Percentiles rank a stretch among this genome's conserved stretches.
Conservation (phyloP, 176 grass and related monocot genomes). For the Rhipidocladum racemiflorum region DNA sequence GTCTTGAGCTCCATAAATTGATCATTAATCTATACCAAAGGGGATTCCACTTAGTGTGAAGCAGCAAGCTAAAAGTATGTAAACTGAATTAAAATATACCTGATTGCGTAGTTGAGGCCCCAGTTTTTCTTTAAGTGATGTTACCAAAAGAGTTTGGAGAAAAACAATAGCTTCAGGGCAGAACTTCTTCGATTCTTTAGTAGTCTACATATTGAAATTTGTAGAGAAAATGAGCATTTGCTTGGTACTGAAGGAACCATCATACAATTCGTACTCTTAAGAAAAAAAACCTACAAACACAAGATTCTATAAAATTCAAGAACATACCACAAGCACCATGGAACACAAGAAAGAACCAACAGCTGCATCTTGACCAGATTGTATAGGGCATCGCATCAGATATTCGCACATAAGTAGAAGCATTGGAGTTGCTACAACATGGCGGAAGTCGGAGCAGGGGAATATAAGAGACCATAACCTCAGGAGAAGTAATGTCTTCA, state of each 20-base stretch:
- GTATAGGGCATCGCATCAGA: conserved; percentile 86
- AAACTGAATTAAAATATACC: conserved; percentile 42
- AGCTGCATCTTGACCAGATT: conserved; percentile 71
- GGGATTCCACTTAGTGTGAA: conserved; percentile 31
- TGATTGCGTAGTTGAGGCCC: conserved; percentile 42
- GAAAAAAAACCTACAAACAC: neutral
- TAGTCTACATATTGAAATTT: conserved; percentile 50
- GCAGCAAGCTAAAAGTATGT: neutral
- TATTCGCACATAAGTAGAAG: conserved; percentile 86
- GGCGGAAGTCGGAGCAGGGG: conserved; percentile 83
- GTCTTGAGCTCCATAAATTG: conserved; percentile 78
- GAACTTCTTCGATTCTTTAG: conserved; percentile 90
- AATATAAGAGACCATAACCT: conserved; percentile 94
- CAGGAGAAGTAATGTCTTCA: conserved; percentile 84
- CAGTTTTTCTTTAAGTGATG: conserved; percentile 54
- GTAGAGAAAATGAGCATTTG: neutral
- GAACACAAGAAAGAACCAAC: conserved; percentile 93
- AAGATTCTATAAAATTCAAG: conserved; percentile 23
- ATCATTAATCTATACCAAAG: conserved; percentile 53
- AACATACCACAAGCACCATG: conserved; percentile 72
- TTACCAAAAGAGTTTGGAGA: conserved; percentile 72
- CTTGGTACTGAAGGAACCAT: neutral
- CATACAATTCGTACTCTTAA: neutral
- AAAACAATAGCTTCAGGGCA: conserved; percentile 80
- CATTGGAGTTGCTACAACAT: conserved; percentile 80